These are phyloP conservation scores for Primulina eburnea DNA, from an alignment of 257 asterid species.

Conservation along the genomic window DNA sequence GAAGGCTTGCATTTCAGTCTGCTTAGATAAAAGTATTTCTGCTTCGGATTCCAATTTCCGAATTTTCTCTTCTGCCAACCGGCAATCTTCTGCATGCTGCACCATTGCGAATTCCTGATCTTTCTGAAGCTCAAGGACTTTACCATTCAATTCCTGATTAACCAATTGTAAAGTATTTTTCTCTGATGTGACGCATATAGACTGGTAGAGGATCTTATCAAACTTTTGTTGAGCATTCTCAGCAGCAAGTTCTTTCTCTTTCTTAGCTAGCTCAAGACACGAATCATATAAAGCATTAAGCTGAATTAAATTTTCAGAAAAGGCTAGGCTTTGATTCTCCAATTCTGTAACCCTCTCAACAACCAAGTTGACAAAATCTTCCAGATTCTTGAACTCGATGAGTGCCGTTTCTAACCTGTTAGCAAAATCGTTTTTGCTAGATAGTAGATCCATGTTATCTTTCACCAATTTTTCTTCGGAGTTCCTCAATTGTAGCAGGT, in stretches of 20 bases:
- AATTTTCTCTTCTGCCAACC: constrained; percentile 68
- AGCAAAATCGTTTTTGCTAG: constrained; percentile 50
- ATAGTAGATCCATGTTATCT: constrained; percentile 52
- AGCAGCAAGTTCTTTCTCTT: constrained; percentile 65
- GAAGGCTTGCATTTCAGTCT: constrained; percentile 57
- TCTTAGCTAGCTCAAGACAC: constrained; percentile 60
- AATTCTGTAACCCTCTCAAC: constrained; percentile 56
- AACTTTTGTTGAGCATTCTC: constrained; percentile 60
- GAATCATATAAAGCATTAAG: constrained; percentile 61
- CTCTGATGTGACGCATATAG: constrained; percentile 47
- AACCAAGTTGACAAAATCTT: constrained; percentile 61
- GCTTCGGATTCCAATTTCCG: constrained; percentile 69
- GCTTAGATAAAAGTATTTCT: constrained; percentile 56
- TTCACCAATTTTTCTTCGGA: constrained; percentile 55
- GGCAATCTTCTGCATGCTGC: constrained; percentile 93
- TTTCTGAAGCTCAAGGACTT: constrained; percentile 75
- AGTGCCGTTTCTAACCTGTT: constrained; percentile 53
- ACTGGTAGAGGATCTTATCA: constrained; percentile 53
- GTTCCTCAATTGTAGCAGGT: constrained; percentile 42
- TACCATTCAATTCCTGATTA: constrained; percentile 59
- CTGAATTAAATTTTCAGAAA: constrained; percentile 57
- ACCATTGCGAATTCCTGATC: constrained; percentile 82
- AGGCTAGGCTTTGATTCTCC: constrained; percentile 70
- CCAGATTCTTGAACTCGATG: constrained; percentile 60
- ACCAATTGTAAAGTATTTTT: constrained; percentile 52